phyloP scores from a whole-genome alignment of 2,329 filamentous ascomycete species.

The Dactylonectria estremocensis region DNA sequence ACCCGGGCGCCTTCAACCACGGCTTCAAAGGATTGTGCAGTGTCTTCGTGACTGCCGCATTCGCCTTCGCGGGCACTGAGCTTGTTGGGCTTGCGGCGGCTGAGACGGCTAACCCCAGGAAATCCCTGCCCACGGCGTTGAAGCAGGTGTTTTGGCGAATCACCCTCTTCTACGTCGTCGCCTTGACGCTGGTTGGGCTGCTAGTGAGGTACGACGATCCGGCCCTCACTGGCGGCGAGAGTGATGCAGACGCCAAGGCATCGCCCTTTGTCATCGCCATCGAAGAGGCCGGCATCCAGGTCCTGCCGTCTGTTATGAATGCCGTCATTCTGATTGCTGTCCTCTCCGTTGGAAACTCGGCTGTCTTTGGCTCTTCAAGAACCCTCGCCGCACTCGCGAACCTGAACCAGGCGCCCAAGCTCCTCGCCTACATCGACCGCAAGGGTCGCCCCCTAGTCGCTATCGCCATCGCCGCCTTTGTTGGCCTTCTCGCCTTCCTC shows the following conservation, averaged over 20 bases:
- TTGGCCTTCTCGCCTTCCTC: constrained; percentile 85
- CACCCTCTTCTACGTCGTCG: constrained; percentile 89
- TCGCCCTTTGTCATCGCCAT: constrained; percentile 97
- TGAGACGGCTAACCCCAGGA: constrained; percentile 83
- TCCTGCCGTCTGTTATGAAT: constrained; percentile 92
- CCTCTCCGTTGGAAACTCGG: constrained; percentile 91
- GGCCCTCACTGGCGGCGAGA: constrained; percentile 71
- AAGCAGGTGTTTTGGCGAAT: constrained; percentile 98
- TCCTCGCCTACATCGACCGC: constrained; percentile 86
- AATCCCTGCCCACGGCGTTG: constrained; percentile 87
- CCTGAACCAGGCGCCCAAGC: constrained; percentile 83
- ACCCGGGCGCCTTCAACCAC: constrained; percentile 88
- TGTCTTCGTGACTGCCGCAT: constrained; percentile 83
- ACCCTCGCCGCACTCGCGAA: constrained; percentile 92
- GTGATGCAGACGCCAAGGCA: constrained; percentile 77
- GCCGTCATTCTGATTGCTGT: constrained; percentile 94
- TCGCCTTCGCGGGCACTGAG: constrained; percentile 83
- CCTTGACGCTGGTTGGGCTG: constrained; percentile 84
- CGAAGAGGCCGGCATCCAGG: constrained; percentile 83
- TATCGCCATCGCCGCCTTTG: constrained; percentile 75
- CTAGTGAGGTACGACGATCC: constrained; percentile 82
- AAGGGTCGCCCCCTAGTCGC: constrained; percentile 84
- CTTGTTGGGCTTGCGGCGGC: constrained; percentile 83
- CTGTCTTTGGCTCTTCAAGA: constrained; percentile 91
- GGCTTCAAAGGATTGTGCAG: constrained; percentile 88